Evolutionary conservation across 768 basidiomycete species (phyloP).

Genomic region (Boletus insuetus): DNA sequence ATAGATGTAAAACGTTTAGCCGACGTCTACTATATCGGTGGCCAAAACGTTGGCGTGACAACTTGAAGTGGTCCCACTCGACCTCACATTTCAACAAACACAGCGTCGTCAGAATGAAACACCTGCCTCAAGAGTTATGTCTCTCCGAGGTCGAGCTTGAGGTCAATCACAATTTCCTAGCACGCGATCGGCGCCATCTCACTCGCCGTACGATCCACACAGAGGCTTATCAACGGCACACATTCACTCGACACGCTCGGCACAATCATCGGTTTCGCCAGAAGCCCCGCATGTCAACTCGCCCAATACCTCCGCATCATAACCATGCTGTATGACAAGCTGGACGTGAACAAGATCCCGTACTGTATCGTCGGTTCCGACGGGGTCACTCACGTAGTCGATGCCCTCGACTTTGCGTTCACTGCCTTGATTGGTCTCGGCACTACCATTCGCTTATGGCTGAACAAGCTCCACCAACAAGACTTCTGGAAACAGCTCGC

Average conservation of each 20-base stretch:
- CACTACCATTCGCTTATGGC: slow-evolving; percentile 23
- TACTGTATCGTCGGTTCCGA: neutral
- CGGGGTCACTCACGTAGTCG: neutral
- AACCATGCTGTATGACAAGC: slow-evolving; percentile 20
- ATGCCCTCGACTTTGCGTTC: slow-evolving; percentile 12
- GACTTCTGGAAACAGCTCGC: slow-evolving; percentile 13
- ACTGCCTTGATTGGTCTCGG: slow-evolving; percentile 20
- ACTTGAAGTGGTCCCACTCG: too few species aligned
- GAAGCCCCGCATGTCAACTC: slow-evolving; percentile 7
- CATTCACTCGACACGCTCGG: slow-evolving; percentile 13
- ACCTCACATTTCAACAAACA: neutral
- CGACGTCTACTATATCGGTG: too few species aligned
- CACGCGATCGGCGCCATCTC: neutral
- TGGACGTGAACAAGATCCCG: slow-evolving; percentile 19
- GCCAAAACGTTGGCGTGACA: too few species aligned
- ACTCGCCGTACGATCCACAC: neutral
- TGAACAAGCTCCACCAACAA: slow-evolving; percentile 3
- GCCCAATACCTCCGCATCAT: slow-evolving; percentile 23
- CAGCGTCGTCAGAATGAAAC: neutral
- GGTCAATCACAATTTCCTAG: slow-evolving; percentile 7
- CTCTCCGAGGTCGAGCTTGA: slow-evolving; percentile 17
- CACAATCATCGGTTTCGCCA: slow-evolving; percentile 13
- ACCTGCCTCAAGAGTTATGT: neutral
- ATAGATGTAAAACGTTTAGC: too few species aligned
- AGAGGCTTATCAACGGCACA: slow-evolving; percentile 16